These are phyloP conservation scores for Aspergillus saccharolyticus DNA, from an alignment of 495 filamentous ascomycete genomes.

Conservation along the genomic window DNA sequence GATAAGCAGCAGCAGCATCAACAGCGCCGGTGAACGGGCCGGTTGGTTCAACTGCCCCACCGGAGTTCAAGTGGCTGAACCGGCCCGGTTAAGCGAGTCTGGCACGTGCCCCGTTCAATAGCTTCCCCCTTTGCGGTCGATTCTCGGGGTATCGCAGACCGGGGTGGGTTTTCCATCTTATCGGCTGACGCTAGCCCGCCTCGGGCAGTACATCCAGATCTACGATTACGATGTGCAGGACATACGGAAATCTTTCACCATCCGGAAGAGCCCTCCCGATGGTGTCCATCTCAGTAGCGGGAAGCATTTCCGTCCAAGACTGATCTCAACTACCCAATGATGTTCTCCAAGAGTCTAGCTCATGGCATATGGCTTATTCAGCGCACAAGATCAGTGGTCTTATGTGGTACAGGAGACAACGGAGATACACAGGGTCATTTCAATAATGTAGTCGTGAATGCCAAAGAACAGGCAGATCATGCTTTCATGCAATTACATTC, in stretches of 20 bases:
- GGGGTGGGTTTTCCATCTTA: neutral
- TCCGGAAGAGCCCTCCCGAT: no score
- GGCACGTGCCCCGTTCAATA: neutral
- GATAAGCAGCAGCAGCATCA: neutral
- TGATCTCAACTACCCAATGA: no score
- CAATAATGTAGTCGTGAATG: neutral
- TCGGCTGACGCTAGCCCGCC: neutral
- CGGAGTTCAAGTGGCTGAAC: neutral
- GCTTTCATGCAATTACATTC: neutral
- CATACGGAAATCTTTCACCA: no score
- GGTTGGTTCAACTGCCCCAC: neutral
- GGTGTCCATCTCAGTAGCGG: no score
- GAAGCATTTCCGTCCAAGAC: no score
- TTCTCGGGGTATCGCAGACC: neutral
- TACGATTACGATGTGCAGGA: no score
- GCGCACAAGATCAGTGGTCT: neutral
- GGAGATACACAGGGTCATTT: neutral
- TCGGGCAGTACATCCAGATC: no score
- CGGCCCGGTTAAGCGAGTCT: neutral
- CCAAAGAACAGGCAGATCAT: neutral
- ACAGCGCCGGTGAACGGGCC: neutral
- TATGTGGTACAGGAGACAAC: neutral
- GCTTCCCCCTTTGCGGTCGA: no score
- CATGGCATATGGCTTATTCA: neutral
- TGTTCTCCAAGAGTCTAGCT: neutral